These are phyloP conservation scores for Stachybotrys echinatus DNA, from an alignment of 2,329 filamentous ascomycete species.

Conservation along the genomic window DNA sequence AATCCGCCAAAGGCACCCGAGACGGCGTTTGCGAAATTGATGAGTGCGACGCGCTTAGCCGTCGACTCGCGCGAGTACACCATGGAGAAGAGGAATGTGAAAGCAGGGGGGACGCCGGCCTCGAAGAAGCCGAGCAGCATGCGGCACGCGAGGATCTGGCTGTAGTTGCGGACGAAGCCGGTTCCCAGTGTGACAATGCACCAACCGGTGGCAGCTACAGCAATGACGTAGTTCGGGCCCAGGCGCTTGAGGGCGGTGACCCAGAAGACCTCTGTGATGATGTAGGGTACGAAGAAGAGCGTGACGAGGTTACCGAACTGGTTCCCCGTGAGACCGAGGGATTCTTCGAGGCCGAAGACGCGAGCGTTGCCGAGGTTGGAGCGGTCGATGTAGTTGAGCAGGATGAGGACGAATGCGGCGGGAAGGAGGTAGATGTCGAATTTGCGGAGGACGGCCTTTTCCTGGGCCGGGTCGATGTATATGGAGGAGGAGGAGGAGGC, in stretches of 20 bases:
- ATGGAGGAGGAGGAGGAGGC: not conserved
- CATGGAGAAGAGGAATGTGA: conserved; percentile 25
- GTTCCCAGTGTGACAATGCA: conserved; percentile 23
- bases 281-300: conserved; percentile 25
- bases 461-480: not conserved
- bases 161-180: conserved; percentile 21
- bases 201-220: conserved; percentile 25
- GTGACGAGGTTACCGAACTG: conserved; percentile 25
- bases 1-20: conserved; percentile 24
- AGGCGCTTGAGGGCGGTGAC: conserved; percentile 25
- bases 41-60: conserved; percentile 23
- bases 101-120: conserved; percentile 25
- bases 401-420: conserved; percentile 15
- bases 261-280: conserved; percentile 23
- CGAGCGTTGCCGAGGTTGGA: conserved; percentile 26
- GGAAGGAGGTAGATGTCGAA: conserved; percentile 22
- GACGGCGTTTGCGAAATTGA: conserved; percentile 23
- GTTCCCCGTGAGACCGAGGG: conserved; percentile 19
- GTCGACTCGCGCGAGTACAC: conserved; percentile 26
- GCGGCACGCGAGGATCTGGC: conserved; percentile 17
- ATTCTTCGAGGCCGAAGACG: conserved; percentile 24
- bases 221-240: conserved; percentile 16
- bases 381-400: conserved; percentile 19
- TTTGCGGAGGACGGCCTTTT: conserved; percentile 12
- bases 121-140: conserved; percentile 28